A percentile compares a stretch with the other conserved stretches of the same genome.
These are phyloP conservation scores for Dactylellina sp. DNA, from an alignment of 2,329 filamentous ascomycete genomes.

Conservation along the genomic window DNA sequence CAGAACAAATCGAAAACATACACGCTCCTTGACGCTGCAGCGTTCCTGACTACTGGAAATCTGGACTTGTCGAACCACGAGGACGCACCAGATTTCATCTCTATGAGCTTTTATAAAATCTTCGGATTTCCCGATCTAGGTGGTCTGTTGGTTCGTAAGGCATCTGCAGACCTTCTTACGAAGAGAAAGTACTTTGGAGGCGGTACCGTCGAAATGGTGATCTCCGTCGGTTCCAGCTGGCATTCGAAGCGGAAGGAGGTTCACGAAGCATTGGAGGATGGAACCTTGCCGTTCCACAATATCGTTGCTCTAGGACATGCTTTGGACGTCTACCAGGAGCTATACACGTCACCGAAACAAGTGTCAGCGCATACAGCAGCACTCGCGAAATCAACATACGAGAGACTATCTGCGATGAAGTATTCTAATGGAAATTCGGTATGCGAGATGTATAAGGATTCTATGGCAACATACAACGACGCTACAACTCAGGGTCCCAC, in stretches of 20 bases:
- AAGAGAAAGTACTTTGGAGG: constrained; percentile 75
- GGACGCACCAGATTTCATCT: constrained; percentile 72
- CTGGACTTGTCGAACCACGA: constrained; percentile 69
- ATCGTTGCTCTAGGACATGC: constrained; percentile 74
- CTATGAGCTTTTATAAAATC: constrained; percentile 74
- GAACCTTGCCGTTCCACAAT: constrained; percentile 74
- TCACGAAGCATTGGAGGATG: constrained; percentile 75
- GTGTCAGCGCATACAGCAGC: constrained; percentile 71
- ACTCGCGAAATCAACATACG: constrained; percentile 68
- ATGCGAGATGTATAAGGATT: constrained; percentile 70
- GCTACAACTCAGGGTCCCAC: constrained; percentile 71
- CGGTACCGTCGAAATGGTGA: constrained; percentile 74
- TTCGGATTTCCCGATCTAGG: constrained; percentile 75
- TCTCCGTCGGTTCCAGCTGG: constrained; percentile 67
- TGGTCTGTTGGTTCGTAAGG: constrained; percentile 70
- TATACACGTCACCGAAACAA: constrained; percentile 67
- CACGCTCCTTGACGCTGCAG: constrained; percentile 73
- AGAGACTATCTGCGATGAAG: constrained; percentile 66
- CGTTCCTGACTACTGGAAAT: constrained; percentile 72
- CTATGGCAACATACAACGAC: constrained; percentile 66
- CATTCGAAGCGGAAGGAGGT: constrained; percentile 68
- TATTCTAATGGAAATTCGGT: constrained; percentile 70
- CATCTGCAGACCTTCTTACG: constrained; percentile 70
- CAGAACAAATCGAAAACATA: constrained; percentile 55
- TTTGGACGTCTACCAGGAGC: constrained; percentile 69